Evolutionary conservation across 1,139 yeast species (phyloP).

Genomic region (Pichia terricola): DNA sequence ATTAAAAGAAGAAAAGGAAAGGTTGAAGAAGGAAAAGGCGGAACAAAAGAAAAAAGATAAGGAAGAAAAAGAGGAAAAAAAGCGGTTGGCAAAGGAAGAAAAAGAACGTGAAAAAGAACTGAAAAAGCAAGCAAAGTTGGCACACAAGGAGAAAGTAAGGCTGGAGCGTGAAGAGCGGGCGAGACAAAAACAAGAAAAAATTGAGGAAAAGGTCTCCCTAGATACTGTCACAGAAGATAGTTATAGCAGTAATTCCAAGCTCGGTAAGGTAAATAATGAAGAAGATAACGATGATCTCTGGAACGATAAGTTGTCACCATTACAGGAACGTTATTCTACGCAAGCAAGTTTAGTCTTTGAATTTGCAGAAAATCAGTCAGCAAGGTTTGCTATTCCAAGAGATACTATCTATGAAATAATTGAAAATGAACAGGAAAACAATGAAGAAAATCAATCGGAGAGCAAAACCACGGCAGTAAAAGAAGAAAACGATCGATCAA

Average conservation of each 20-base stretch:
- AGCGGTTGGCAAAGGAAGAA: constrained; percentile 14
- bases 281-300: constrained; percentile 21
- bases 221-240: constrained; percentile 6
- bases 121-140: constrained; percentile 16
- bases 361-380: constrained; percentile 68
- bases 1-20: constrained; percentile 25
- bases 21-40: constrained; percentile 17
- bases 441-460: constrained; percentile 11
- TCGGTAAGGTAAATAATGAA: constrained; percentile 11
- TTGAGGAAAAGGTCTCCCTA: constrained; percentile 3
- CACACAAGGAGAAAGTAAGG: constrained; percentile 14
- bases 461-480: not conserved
- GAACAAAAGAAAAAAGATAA: constrained; percentile 15
- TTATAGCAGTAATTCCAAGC: constrained; percentile 3
- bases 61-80: constrained; percentile 17
- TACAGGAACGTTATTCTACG: constrained; percentile 59
- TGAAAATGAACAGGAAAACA: constrained; percentile 21
- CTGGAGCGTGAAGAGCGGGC: constrained; percentile 9
- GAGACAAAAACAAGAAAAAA: constrained; percentile 8
- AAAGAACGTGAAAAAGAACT: constrained; percentile 25
- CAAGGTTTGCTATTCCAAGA: constrained; percentile 66
- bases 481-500: not conserved
- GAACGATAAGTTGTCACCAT: constrained; percentile 56
- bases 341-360: constrained; percentile 78
- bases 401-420: constrained; percentile 64